Evolutionary conservation across 495 filamentous ascomycete genomes (phyloP).

Genomic region (Podospora appendiculata): DNA sequence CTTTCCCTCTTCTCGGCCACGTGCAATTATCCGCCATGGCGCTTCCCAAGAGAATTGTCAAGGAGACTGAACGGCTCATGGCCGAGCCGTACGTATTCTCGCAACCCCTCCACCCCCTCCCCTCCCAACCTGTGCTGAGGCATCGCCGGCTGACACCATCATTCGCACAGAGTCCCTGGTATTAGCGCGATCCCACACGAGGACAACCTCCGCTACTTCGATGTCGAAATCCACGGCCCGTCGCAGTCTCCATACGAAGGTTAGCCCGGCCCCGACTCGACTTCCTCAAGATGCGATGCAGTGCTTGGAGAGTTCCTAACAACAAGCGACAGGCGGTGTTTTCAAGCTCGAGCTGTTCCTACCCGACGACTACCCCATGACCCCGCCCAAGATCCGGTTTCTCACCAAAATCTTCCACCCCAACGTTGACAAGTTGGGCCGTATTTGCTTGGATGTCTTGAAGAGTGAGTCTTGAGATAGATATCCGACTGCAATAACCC

Average conservation of each 20-base stretch:
- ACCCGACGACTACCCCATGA: conserved; percentile 99
- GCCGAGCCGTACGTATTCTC: conserved; percentile 72
- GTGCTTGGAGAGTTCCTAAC: not conserved
- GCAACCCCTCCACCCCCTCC: not conserved
- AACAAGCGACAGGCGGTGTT: conserved; percentile 58
- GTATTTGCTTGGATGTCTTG: conserved; percentile 94
- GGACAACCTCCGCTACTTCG: conserved; percentile 96
- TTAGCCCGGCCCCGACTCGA: conserved; percentile 31
- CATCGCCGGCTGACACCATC: too few relatives aligned
- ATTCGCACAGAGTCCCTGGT: conserved; percentile 66
- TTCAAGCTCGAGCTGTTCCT: conserved; percentile 98
- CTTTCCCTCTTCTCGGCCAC: not conserved
- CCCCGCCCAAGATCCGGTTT: conserved; percentile 95
- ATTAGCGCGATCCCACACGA: conserved; percentile 98
- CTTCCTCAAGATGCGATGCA: not conserved
- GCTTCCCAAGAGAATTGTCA: conserved; percentile 92
- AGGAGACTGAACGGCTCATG: conserved; percentile 96
- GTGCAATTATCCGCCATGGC: conserved; percentile 43
- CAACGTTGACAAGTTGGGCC: conserved; percentile 94
- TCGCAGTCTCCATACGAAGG: conserved; percentile 87
- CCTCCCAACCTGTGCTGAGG: too few relatives aligned
- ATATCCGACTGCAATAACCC: not conserved
- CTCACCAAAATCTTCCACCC: conserved; percentile 99
- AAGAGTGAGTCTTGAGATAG: conserved; percentile 62
- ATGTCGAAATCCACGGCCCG: conserved; percentile 94